A percentile compares a stretch with the other conserved stretches of the same genome.
Evolutionary conservation across 495 filamentous ascomycete genomes (phyloP).

Genomic region (Trichoderma reesei): DNA sequence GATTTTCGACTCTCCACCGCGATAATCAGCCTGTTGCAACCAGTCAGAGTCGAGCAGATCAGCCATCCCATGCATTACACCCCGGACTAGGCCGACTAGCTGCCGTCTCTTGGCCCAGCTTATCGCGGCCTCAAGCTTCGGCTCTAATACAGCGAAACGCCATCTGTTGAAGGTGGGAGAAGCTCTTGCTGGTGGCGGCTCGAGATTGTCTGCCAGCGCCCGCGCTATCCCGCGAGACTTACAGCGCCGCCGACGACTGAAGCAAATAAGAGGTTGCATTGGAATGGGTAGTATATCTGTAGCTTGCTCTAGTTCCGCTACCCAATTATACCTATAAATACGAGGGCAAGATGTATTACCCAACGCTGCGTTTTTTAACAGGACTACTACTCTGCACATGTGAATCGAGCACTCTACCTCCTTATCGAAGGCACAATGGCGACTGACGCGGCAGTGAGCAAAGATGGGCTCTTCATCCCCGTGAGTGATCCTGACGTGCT

Average conservation of each 20-base stretch:
- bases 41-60: conserved; percentile 1
- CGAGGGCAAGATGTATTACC: not conserved
- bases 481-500: conserved; percentile 30
- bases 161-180: too few relatives aligned
- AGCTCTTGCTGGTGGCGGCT: not conserved
- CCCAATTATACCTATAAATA: not conserved
- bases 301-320: not conserved
- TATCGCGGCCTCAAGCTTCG: not conserved
- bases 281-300: not conserved
- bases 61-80: not conserved
- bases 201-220: not conserved
- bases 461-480: conserved; percentile 60
- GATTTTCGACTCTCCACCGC: not conserved
- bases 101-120: not conserved
- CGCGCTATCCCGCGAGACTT: not conserved
- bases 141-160: not conserved
- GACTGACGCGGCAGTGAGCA: conserved; percentile 46
- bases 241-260: not conserved
- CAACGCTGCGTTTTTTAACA: not conserved
- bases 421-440: conserved; percentile 23
- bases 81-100: not conserved
- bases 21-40: not conserved
- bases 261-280: not conserved
- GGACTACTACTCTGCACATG: not conserved
- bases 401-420: not conserved